phyloP scores from a whole-genome alignment of 2,329 filamentous ascomycete genomes.

The Neofusicoccum laricinum region DNA sequence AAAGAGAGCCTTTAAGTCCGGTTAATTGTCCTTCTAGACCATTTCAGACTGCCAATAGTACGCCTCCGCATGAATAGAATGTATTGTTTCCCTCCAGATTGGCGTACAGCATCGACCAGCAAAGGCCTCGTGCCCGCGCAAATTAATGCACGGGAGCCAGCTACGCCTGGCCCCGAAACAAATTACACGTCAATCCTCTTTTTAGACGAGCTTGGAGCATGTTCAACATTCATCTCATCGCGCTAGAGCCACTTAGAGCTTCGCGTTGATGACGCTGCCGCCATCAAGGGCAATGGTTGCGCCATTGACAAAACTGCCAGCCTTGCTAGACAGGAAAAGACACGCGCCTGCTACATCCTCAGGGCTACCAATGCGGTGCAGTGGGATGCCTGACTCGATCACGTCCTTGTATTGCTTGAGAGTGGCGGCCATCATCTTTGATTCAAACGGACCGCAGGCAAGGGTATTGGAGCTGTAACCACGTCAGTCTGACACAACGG shows the following conservation, averaged over 20 bases:
- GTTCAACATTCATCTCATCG: background rate
- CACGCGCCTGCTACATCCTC: slow-evolving; percentile 70
- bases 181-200: background rate
- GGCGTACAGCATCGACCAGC: too few relatives aligned
- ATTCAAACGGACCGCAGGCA: slow-evolving; percentile 69
- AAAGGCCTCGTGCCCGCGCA: too few relatives aligned
- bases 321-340: slow-evolving; percentile 65
- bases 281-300: slow-evolving; percentile 44
- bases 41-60: too few relatives aligned
- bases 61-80: too few relatives aligned
- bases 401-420: slow-evolving; percentile 55
- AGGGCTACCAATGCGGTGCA: slow-evolving; percentile 64
- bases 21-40: too few relatives aligned
- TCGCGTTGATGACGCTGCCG: slow-evolving; percentile 35
- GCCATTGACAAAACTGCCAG: slow-evolving; percentile 51
- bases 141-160: too few relatives aligned
- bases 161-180: too few relatives aligned
- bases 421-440: slow-evolving; percentile 72
- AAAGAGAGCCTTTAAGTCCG: background rate
- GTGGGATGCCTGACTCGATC: slow-evolving; percentile 60
- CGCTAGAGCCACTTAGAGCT: slow-evolving; percentile 27
- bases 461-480: slow-evolving; percentile 57
- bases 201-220: background rate
- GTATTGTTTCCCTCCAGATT: too few relatives aligned
- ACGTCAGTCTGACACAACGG: slow-evolving; percentile 22